Conservation (phyloP, 768 basidiomycete genomes). For the Terana coerulea region DNA sequence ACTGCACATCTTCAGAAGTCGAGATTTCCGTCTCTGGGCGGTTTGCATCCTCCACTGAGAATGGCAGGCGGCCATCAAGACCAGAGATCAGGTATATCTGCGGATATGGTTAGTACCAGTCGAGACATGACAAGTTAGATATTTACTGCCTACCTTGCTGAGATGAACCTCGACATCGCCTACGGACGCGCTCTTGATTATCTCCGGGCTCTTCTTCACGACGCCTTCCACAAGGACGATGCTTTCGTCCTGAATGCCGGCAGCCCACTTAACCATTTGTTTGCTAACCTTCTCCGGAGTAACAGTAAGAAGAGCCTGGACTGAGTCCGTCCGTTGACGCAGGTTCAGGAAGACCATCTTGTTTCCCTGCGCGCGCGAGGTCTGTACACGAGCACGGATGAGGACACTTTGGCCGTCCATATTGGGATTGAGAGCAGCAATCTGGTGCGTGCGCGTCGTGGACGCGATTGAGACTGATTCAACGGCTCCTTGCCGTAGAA, state of each 20-base stretch:
- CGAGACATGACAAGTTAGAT: not conserved
- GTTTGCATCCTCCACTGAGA: slow-evolving; percentile 89
- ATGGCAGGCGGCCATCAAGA: slow-evolving; percentile 77
- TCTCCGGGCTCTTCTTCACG: slow-evolving; percentile 73
- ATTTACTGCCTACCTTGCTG: slow-evolving; percentile 52
- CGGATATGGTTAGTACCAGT: not conserved
- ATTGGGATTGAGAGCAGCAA: slow-evolving; percentile 56
- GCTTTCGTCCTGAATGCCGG: slow-evolving; percentile 73
- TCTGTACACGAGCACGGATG: slow-evolving; percentile 88
- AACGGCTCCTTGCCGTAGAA: slow-evolving; percentile 88
- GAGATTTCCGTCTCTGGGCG: slow-evolving; percentile 75
- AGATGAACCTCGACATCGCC: slow-evolving; percentile 86
- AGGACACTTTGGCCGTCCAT: slow-evolving; percentile 73
- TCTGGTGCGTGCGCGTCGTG: slow-evolving; percentile 57
- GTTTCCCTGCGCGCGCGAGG: slow-evolving; percentile 85
- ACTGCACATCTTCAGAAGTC: slow-evolving; percentile 50
- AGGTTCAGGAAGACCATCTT: slow-evolving; percentile 95
- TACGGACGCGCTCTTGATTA: slow-evolving; percentile 89
- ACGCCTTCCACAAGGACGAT: slow-evolving; percentile 88
- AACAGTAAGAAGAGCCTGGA: slow-evolving; percentile 80
- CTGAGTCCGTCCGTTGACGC: slow-evolving; percentile 80
- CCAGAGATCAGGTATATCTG: slow-evolving; percentile 83
- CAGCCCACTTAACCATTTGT: slow-evolving; percentile 96
- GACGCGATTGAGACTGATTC: slow-evolving; percentile 85
- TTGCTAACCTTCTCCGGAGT: slow-evolving; percentile 80